A percentile compares a stretch with the other conserved stretches of the same genome.
Evolutionary conservation across 805 yeast genomes (phyloP).

Genomic region (Cyberlindnera nakhonratchasimensis): DNA sequence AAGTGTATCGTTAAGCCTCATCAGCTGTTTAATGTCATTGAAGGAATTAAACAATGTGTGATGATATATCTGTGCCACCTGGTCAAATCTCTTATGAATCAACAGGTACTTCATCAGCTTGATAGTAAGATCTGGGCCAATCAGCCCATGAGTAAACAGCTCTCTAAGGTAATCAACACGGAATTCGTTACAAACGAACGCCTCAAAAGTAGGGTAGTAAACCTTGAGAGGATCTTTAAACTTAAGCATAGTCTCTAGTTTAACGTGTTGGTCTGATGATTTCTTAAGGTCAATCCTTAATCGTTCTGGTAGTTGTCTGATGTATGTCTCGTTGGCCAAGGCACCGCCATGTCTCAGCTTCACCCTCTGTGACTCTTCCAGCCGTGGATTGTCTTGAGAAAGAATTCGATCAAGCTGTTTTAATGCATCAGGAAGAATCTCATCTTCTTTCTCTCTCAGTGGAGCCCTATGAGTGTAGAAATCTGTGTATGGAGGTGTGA

Average conservation of each 20-base stretch:
- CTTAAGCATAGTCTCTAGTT: conserved; percentile 12
- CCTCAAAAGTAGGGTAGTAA: conserved; percentile 9
- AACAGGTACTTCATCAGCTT: conserved; percentile 12
- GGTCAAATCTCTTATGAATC: conserved; percentile 12
- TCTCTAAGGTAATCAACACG: conserved; percentile 3
- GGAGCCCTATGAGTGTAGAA: conserved; percentile 3
- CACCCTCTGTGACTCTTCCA: not conserved
- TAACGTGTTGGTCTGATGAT: conserved; percentile 21
- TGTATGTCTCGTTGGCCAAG: conserved; percentile 4
- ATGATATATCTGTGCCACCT: conserved; percentile 12
- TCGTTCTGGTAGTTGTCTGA: conserved; percentile 5
- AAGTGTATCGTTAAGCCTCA: conserved; percentile 10
- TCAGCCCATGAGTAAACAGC: conserved; percentile 1
- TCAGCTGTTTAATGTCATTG: conserved; percentile 4
- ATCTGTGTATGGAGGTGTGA: conserved; percentile 1
- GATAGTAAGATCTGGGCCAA: conserved; percentile 12
- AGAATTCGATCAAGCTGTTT: not conserved
- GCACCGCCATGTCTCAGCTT: conserved; percentile 1
- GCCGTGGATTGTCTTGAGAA: not conserved
- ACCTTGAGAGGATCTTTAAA: conserved; percentile 14
- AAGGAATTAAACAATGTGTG: conserved; percentile 6
- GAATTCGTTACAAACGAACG: conserved; percentile 12
- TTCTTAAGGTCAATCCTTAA: conserved; percentile 2
- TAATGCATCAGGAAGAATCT: not conserved
- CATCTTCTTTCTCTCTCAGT: not conserved